phyloP scores from a whole-genome alignment of 1,139 yeast species.

The Zygoascus hellenicus region DNA sequence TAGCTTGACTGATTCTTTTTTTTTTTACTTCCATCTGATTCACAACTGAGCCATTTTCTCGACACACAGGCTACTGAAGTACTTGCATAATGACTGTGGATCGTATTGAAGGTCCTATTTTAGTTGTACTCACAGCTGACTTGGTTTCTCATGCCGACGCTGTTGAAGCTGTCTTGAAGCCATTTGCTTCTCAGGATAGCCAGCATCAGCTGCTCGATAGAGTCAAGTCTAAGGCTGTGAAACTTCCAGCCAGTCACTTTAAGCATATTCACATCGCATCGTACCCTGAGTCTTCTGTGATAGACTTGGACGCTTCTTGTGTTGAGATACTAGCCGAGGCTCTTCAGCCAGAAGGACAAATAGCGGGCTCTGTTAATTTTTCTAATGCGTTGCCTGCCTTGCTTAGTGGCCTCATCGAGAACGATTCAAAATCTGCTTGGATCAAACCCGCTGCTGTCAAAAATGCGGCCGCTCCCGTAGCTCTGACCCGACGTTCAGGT shows the following conservation, averaged over 20 bases:
- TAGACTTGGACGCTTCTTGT: constrained; percentile 41
- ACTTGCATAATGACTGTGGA: too few species aligned
- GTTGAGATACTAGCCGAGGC: constrained; percentile 41
- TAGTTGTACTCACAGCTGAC: constrained; percentile 66
- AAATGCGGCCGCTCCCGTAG: constrained; percentile 11
- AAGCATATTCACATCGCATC: constrained; percentile 51
- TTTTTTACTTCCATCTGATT: too few species aligned
- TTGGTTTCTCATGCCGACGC: constrained; percentile 54
- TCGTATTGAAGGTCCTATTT: constrained; percentile 26
- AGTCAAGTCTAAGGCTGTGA: constrained; percentile 53
- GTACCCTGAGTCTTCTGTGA: constrained; percentile 33
- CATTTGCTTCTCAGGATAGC: constrained; percentile 28
- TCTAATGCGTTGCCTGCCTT: constrained; percentile 50
- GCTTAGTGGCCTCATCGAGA: constrained; percentile 55
- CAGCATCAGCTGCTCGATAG: constrained; percentile 68
- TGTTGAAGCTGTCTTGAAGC: constrained; percentile 40
- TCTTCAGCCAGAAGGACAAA: constrained; percentile 44
- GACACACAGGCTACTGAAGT: too few species aligned
- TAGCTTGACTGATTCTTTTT: too few species aligned
- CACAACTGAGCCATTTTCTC: too few species aligned
- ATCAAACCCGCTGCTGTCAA: constrained; percentile 38
- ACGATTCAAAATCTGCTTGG: constrained; percentile 37
- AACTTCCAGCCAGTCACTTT: constrained; percentile 41
- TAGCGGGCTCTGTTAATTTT: constrained; percentile 48
- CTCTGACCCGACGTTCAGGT: constrained; percentile 11